Conservation (phyloP, 345 rosid genomes). For the Carallia pectinifolia region DNA sequence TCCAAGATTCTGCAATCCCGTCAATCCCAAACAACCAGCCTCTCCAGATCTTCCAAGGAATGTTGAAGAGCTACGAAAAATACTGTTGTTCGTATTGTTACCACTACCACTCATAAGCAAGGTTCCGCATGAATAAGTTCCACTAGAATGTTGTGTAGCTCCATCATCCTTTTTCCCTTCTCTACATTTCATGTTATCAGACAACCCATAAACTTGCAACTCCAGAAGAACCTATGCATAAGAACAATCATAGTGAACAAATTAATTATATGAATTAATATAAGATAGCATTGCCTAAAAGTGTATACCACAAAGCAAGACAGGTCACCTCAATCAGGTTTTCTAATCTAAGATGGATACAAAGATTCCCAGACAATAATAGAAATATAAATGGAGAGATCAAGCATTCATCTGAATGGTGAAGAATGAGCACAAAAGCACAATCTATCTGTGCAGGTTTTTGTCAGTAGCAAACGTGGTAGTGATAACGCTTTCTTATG, state of each 20-base stretch:
- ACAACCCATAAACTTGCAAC: conserved; percentile 94
- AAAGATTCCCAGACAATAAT: no score
- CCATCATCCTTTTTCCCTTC: conserved; percentile 75
- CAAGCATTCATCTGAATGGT: no score
- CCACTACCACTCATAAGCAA: conserved; percentile 46
- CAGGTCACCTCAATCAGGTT: neutral
- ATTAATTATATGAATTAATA: conserved; percentile 13
- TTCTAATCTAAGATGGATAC: no score
- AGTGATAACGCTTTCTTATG: no score
- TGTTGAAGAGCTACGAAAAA: conserved; percentile 41
- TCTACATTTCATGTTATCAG: conserved; percentile 76
- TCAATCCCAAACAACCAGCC: conserved; percentile 89
- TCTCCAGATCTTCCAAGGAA: conserved; percentile 67
- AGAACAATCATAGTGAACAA: conserved; percentile 23
- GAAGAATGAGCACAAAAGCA: no score
- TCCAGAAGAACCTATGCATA: conserved; percentile 65
- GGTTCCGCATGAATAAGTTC: conserved; percentile 35
- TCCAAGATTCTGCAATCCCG: conserved; percentile 97
- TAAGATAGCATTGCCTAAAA: conserved; percentile 8
- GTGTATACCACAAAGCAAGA: neutral
- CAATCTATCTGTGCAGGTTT: no score
- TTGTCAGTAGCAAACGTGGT: no score
- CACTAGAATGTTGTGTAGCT: conserved; percentile 45
- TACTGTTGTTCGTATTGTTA: conserved; percentile 47
- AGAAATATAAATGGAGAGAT: no score